Percentiles rank a stretch among this genome's conserved stretches.
phyloP scores from a whole-genome alignment of 192 early-diverging fungal genomes.

The Thamnidium elegans region DNA sequence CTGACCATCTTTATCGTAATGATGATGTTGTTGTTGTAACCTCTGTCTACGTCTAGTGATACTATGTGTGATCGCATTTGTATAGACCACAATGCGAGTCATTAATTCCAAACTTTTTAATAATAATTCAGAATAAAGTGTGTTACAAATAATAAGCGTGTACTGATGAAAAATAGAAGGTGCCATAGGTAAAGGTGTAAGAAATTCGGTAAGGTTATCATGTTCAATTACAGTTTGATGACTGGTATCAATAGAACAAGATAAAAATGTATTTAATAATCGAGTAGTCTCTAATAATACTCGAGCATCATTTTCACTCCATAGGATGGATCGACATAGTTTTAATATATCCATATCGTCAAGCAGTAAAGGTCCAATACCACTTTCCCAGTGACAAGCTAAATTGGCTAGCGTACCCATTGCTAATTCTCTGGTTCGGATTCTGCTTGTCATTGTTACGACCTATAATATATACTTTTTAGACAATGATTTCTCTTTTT shows the following conservation, averaged over 20 bases:
- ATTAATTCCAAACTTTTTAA: conserved; percentile 23
- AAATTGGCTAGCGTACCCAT: conserved; percentile 38
- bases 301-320: conserved; percentile 28
- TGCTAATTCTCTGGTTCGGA: conserved; percentile 32
- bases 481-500: not conserved
- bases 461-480: conserved; percentile 15
- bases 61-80: conserved; percentile 26
- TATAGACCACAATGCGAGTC: conserved; percentile 27
- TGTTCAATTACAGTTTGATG: conserved; percentile 27
- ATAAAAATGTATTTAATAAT: conserved; percentile 24
- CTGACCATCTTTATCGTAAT: not conserved
- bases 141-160: conserved; percentile 30
- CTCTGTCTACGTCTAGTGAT: not conserved
- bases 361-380: conserved; percentile 17
- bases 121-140: conserved; percentile 27
- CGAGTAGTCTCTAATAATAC: conserved; percentile 29
- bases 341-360: conserved; percentile 32
- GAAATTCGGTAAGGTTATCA: conserved; percentile 20
- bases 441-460: conserved; percentile 25
- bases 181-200: conserved; percentile 11
- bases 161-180: conserved; percentile 29
- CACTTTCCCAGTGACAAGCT: conserved; percentile 33
- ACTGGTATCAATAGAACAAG: conserved; percentile 17
- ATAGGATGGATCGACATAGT: conserved; percentile 23
- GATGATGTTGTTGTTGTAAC: not conserved